Base-by-base conservation (phyloP, 345 rosid genomes). In the Jatropha curcas region DNA sequence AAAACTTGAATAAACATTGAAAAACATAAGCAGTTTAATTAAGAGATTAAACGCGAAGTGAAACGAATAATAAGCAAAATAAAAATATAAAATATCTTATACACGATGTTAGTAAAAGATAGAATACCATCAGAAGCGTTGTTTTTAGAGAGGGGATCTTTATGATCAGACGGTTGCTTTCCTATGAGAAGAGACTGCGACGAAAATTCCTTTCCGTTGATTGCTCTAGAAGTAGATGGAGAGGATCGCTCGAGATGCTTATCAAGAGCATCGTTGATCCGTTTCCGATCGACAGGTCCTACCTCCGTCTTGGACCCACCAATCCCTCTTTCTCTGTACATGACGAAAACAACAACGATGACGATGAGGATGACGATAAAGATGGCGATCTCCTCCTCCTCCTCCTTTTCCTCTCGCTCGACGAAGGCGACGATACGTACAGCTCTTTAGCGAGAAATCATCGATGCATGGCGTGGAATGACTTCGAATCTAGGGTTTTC, bases 201-300 rank as follows among this genome's bases (percentile, higher is more conserved):
- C 19, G 86, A 60, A 87, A 82, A 86, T 30, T 88, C 94, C 79
- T 88, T 88, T 39, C 89, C 95, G 86, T 89, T 82, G 80, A 76
- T 66, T 35, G 62, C 63, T 45, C 88, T 83, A 55, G 96, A 92
- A 45, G 93, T 87, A 65, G 97, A 94, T 2, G 92, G 88, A 37
- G 97, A 87, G 56, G 98, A 85, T 31, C 92, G 92, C 65, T 88
- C 89, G 52, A 88, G 86, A 60, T 86, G 93, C 84, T 84, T 85
- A 69, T 90, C 93, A 17, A 89, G 87, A 30, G 87, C 82, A 51
- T 90, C 95, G 74, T 84, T 89, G 84, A 89, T 86, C 77, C 91
- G 88, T 81, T 90, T 92, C 76, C 93, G 97, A 88, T 91, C 93
- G 70, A 80, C 85, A 20, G 76, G 34, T 16, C 64, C 83, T n/a